phyloP scores from a whole-genome alignment of 225 moss, liverwort and hornwort species.

The Sphagnum contortum region DNA sequence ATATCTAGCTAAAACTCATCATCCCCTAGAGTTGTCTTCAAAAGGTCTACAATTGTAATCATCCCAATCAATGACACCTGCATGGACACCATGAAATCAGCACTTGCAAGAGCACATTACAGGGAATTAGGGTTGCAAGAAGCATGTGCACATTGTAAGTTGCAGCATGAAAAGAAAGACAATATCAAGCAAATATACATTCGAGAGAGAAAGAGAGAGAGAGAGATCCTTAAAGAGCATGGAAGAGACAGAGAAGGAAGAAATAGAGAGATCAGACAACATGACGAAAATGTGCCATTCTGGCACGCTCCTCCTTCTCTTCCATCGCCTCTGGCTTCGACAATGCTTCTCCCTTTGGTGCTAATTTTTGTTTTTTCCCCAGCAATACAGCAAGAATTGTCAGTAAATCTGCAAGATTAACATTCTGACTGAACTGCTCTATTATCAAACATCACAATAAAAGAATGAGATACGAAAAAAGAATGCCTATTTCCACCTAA shows the following conservation, averaged over 20 bases:
- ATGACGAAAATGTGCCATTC: conserved; percentile 51
- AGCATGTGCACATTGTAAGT: neutral
- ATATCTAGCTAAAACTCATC: conserved; percentile 23
- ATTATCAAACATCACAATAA: too few species aligned
- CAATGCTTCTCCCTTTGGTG: conserved; percentile 2
- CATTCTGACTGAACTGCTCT: too few species aligned
- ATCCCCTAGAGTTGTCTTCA: conserved; percentile 95
- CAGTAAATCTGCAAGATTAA: too few species aligned
- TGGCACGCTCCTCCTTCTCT: conserved; percentile 94
- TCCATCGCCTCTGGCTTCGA: conserved; percentile 84
- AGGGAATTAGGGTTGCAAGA: too few species aligned
- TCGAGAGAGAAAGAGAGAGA: neutral
- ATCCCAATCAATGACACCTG: conserved; percentile 97
- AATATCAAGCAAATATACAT: neutral
- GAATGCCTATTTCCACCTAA: too few species aligned
- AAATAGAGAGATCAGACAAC: neutral
- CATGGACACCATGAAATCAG: neutral
- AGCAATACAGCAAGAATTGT: too few species aligned
- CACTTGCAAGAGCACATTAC: too few species aligned
- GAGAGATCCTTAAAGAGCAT: neutral
- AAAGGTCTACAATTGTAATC: conserved; percentile 93
- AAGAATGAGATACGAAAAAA: too few species aligned
- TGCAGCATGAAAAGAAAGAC: neutral
- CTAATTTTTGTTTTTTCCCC: too few species aligned
- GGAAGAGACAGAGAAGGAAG: too few species aligned